A percentile compares a stretch with the other conserved stretches of the same genome.
Conservation (phyloP, 1,139 yeast species). For the Taphrina populina region DNA sequence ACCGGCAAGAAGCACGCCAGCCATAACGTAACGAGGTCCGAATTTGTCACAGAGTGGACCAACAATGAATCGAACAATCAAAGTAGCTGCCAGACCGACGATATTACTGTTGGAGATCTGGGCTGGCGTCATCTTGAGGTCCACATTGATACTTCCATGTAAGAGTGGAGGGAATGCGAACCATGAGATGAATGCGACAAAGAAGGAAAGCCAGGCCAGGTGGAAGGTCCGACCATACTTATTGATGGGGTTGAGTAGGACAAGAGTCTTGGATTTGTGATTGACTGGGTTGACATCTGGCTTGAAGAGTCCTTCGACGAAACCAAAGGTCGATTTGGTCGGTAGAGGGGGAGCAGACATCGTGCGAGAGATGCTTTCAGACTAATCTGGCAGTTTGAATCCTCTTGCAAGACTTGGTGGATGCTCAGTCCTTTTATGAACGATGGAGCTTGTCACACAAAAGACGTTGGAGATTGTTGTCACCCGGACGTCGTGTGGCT, state of each 20-base stretch:
- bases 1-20: constrained; percentile 42
- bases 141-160: constrained; percentile 41
- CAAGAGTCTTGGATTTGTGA: constrained; percentile 43
- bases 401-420: no score
- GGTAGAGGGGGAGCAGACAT: constrained; percentile 5
- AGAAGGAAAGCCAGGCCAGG: constrained; percentile 45
- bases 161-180: constrained; percentile 47
- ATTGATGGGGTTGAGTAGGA: constrained; percentile 43
- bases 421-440: no score
- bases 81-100: constrained; percentile 45
- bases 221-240: constrained; percentile 44
- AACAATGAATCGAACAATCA: constrained; percentile 43
- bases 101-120: constrained; percentile 46
- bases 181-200: constrained; percentile 47
- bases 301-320: constrained; percentile 16
- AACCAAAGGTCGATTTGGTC: constrained; percentile 3
- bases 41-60: constrained; percentile 45
- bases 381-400: no score
- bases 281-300: constrained; percentile 44
- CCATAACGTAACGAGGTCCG: constrained; percentile 46
- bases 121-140: constrained; percentile 42
- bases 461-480: no score
- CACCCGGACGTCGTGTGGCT: no score
- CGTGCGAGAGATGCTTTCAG: no score
- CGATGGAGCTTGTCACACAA: no score